These are phyloP conservation scores for Silene latifolia DNA, from an alignment of 148 eudicot genomes.

Conservation along the genomic window DNA sequence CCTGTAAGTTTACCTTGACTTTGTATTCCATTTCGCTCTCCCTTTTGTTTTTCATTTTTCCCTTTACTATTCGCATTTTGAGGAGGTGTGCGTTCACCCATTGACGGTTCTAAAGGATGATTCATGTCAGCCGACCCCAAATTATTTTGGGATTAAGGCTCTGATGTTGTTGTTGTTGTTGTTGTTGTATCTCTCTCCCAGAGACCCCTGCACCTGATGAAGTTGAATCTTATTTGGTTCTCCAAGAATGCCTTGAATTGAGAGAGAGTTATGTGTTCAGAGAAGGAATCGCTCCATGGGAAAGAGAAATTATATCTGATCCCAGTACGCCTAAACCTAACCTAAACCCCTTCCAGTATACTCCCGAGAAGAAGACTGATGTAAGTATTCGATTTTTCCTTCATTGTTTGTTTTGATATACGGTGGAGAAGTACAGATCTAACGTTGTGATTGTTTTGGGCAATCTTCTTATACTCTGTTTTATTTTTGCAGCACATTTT, in stretches of 20 bases:
- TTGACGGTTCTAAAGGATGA: no score
- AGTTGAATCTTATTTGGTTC: slow-evolving; percentile 68
- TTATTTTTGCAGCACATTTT: slow-evolving; percentile 69
- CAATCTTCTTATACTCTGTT: not conserved
- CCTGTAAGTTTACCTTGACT: no score
- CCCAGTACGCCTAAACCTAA: slow-evolving; percentile 94
- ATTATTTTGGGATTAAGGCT: no score
- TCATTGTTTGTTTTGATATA: slow-evolving; percentile 7
- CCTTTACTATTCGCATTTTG: no score
- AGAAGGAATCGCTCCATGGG: slow-evolving; percentile 94
- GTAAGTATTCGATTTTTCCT: slow-evolving; percentile 40
- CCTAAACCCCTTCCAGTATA: slow-evolving; percentile 69
- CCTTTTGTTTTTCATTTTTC: no score
- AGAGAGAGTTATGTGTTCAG: slow-evolving; percentile 77
- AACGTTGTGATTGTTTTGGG: not conserved
- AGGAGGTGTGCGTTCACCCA: no score
- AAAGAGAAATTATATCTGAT: slow-evolving; percentile 80
- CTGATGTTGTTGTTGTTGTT: no score
- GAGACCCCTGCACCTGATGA: slow-evolving; percentile 90
- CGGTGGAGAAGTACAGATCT: not conserved
- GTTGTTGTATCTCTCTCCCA: slow-evolving; percentile 24
- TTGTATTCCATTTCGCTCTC: no score
- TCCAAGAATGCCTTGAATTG: slow-evolving; percentile 91
- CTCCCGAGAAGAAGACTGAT: slow-evolving; percentile 67
- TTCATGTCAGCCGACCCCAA: no score